phyloP scores from a whole-genome alignment of 192 early-diverging fungal genomes.

The Coemansia sp. region DNA sequence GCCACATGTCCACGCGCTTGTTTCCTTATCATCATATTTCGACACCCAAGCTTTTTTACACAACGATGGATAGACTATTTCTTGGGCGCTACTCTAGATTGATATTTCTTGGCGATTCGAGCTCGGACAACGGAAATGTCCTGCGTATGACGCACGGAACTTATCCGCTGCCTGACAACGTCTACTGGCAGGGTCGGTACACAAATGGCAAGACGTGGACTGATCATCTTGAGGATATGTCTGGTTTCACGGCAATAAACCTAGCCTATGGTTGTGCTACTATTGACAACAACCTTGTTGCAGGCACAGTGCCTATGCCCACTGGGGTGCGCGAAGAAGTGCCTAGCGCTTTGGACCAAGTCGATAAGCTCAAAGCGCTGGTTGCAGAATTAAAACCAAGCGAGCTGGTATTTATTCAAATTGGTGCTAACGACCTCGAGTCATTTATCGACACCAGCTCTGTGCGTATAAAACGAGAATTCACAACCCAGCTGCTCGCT shows the following conservation, averaged over 20 bases:
- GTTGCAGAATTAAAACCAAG: constrained; percentile 9
- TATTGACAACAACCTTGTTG: constrained; percentile 38
- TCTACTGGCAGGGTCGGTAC: constrained; percentile 47
- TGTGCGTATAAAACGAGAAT: constrained; percentile 10
- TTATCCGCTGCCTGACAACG: constrained; percentile 18
- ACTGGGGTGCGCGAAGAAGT: constrained; percentile 21
- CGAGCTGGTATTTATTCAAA: constrained; percentile 47
- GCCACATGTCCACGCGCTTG: background rate
- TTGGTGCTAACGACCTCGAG: constrained; percentile 49
- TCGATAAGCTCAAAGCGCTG: constrained; percentile 5
- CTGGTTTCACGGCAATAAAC: constrained; percentile 11
- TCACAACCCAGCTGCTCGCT: constrained; percentile 29
- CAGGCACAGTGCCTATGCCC: constrained; percentile 42
- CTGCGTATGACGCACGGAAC: constrained; percentile 26
- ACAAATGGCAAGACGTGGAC: constrained; percentile 41
- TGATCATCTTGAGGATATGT: constrained; percentile 26
- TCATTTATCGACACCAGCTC: constrained; percentile 24
- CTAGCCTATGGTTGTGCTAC: constrained; percentile 46
- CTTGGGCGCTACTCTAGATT: constrained; percentile 26
- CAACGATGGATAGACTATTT: background rate
- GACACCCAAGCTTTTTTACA: background rate
- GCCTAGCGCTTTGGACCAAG: constrained; percentile 30
- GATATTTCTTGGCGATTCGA: constrained; percentile 50
- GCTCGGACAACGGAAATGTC: constrained; percentile 48
- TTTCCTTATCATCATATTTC: background rate